Evolutionary conservation across 345 rosid genomes (phyloP), one percentile per base, ranked within the genome.

Genomic region (Bruguiera gymnorhiza): DNA sequence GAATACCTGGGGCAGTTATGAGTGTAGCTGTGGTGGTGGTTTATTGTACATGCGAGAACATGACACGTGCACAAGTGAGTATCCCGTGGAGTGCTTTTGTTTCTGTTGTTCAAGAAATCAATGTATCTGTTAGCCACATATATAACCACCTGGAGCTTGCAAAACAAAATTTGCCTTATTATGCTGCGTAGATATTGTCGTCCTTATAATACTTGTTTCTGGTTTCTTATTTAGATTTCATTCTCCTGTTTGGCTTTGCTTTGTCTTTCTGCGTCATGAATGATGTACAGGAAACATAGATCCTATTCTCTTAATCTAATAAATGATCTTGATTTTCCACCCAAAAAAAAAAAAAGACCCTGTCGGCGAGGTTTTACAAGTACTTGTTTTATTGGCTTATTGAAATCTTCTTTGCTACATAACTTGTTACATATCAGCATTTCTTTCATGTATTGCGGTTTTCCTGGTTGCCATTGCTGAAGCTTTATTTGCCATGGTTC

Each of bases 1-100:
- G 80, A 80, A 95, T 80, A 89, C 93, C 4, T 91, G 97, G 97
- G 99, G 99, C 51, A 70, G 97, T 76, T 95, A 85, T 7, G 93
- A 95, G 37, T 95, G 99, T 83, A 86, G 87, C 83, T 95, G 99
- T 75, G 58, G 79, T 21, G 70, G 85, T 63, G 92, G 91, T 66
- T 83, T 80, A 62, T 79, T 89, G 67, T 95, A 95, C 80, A 86
- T 95, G 83, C 87, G 73, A 76, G 99, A 95, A 72, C 89, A 85
- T 20, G 96, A 95, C 79, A 80, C 85, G 8, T 95, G 99, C 86
- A 88, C 92, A 69, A 78, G 99, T 95, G 73, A 86, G 86, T 73
- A 73, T 60, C 39, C 39, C 39, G 59, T 0, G 2, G n/a, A 5
- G 24, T 20, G 13, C 19, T 43, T 56, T 56, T 10, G 18, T 23